Evolutionary conservation across 78 protist genomes (phyloP).

Genomic region (Polysphondylium violaceum): DNA sequence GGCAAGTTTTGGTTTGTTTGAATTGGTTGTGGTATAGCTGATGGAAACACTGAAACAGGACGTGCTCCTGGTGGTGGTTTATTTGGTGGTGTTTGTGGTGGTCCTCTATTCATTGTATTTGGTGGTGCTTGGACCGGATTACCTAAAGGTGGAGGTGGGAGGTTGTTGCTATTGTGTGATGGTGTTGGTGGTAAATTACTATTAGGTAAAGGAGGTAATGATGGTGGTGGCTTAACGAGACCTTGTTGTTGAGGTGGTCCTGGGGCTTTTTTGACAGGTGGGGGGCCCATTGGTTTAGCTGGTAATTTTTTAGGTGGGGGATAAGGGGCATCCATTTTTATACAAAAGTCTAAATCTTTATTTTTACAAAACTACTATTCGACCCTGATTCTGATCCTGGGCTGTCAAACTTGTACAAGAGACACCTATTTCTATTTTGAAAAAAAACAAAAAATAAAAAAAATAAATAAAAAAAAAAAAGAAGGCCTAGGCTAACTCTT

Average conservation of each 20-base stretch:
- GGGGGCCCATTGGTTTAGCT: slow-evolving; percentile 17
- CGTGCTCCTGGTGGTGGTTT: not conserved
- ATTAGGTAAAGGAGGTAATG: not conserved
- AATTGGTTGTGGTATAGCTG: not conserved
- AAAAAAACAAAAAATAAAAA: too few relatives aligned
- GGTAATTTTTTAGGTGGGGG: slow-evolving; percentile 17
- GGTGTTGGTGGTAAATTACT: slow-evolving; percentile 11
- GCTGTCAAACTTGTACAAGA: too few relatives aligned
- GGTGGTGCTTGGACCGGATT: not conserved
- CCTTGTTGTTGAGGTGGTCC: too few relatives aligned
- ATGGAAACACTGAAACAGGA: too few relatives aligned
- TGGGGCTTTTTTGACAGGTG: slow-evolving; percentile 2
- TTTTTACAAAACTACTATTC: too few relatives aligned
- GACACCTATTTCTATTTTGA: too few relatives aligned
- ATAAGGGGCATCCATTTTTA: slow-evolving; percentile 17
- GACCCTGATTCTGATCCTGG: too few relatives aligned
- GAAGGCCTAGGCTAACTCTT: too few relatives aligned
- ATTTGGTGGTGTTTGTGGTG: not conserved
- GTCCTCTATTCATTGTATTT: not conserved
- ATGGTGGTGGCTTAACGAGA: not conserved
- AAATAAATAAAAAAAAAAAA: too few relatives aligned
- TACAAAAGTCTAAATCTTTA: too few relatives aligned
- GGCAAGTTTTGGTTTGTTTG: not conserved
- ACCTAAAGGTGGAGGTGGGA: not conserved
- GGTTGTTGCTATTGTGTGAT: not conserved